Evolutionary conservation across 1,139 yeast genomes (phyloP).

Genomic region (Magnusiomyces tetraspermus): DNA sequence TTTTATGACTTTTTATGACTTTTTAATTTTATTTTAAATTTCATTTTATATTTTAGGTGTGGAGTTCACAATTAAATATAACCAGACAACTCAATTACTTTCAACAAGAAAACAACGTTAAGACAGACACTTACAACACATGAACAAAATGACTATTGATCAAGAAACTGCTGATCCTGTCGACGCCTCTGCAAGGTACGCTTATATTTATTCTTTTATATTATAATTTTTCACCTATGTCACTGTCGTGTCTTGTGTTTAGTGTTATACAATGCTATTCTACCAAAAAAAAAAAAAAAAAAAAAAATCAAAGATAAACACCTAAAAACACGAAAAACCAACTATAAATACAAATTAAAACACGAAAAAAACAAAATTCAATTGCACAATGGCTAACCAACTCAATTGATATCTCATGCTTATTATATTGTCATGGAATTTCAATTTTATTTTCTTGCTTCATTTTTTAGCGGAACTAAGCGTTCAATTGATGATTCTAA

Average conservation of each 20-base stretch:
- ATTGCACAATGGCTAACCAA: too few species aligned
- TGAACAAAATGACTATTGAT: constrained; percentile 5
- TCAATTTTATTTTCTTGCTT: too few species aligned
- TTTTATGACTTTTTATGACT: not conserved
- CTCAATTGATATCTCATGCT: too few species aligned
- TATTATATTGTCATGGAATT: too few species aligned
- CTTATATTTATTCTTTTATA: not conserved
- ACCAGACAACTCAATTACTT: not conserved
- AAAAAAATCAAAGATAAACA: too few species aligned
- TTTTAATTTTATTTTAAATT: not conserved
- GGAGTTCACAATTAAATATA: not conserved
- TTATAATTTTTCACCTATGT: not conserved
- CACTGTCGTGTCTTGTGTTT: not conserved
- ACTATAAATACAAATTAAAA: too few species aligned
- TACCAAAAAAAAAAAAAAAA: too few species aligned
- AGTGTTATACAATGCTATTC: not conserved
- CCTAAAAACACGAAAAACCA: too few species aligned
- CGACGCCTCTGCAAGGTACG: constrained; percentile 2
- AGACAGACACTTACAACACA: not conserved
- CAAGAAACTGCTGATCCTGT: not conserved
- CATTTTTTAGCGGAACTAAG: constrained; percentile 1
- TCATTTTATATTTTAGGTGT: not conserved
- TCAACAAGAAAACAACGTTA: not conserved
- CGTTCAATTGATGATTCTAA: constrained; percentile 2
- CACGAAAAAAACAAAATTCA: too few species aligned